phyloP scores from a whole-genome alignment of 345 rosid genomes.

The Sisymbrium altissimum region DNA sequence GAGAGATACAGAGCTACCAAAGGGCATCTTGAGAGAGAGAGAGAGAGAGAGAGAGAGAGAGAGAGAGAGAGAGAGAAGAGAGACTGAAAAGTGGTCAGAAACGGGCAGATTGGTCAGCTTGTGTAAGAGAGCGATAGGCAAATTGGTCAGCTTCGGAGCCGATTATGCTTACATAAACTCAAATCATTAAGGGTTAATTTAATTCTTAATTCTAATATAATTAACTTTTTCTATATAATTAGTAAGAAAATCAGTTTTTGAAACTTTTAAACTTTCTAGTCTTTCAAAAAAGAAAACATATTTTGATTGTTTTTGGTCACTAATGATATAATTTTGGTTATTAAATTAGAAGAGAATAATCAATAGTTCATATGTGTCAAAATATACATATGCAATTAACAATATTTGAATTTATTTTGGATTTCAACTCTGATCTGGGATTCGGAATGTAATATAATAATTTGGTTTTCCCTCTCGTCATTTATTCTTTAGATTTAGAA shows the following conservation, averaged over 20 bases:
- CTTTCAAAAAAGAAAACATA: too few relatives aligned
- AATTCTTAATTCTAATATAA: too few relatives aligned
- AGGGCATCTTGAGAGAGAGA: conserved; percentile 28
- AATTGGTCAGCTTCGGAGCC: conserved; percentile 38
- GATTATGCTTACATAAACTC: neutral
- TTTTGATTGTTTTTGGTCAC: neutral
- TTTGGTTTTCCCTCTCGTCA: neutral
- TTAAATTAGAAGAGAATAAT: neutral
- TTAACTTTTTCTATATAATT: too few relatives aligned
- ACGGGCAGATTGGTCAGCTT: conserved; percentile 67
- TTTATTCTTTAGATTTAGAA: neutral
- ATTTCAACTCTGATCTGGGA: neutral
- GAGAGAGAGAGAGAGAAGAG: conserved; percentile 20
- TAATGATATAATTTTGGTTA: neutral
- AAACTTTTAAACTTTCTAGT: too few relatives aligned
- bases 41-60: conserved; percentile 32
- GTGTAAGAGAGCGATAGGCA: conserved; percentile 36
- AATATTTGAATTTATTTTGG: neutral
- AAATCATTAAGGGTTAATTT: neutral
- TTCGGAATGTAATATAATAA: neutral
- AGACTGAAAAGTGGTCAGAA: conserved; percentile 52
- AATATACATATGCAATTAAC: neutral
- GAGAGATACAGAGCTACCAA: conserved; percentile 25
- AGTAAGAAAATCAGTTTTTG: too few relatives aligned
- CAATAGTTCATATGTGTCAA: neutral